Evolutionary conservation across 108 stramenopile species (phyloP), one percentile per base, ranked within the genome.

Genomic region (Skeletonema marinoi): DNA sequence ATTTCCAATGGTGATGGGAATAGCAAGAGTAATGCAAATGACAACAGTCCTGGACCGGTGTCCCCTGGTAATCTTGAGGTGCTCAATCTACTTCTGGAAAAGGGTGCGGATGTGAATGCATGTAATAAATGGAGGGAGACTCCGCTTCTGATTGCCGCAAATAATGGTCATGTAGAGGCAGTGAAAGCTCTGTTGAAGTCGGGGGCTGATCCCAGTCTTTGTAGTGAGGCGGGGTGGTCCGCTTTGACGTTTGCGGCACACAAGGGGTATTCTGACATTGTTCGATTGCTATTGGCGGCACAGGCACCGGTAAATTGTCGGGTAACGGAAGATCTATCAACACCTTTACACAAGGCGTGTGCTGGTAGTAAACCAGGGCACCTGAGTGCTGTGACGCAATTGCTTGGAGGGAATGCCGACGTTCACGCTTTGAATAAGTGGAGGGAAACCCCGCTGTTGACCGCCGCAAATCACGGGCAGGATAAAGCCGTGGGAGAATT

Each of bases 111-210:
- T 78, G 92, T 93, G 31, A 96, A 96, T 65, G 95, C 95, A 3
- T 92, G 92, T 74, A 96, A 96, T 84, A 96, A 96, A 66, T 96
- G 95, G 95, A 77, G 86, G 60, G 95, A 94, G 74, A 94, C 93
- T 13, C 93, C 96, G 3, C 78, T 96, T 13, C 73, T 94, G n/a
- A 93, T 93, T 71, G 80, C 80, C 2, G 91, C 93, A 13, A 94
- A 94, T 65, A 96, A 96, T 79, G 96, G 96, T n/a, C 93, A 96
- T 77, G 74, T 74, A 60, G 85, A 87, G 44, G 92, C 90, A n/a
- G 96, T 96, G 13, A 87, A 88, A 73, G 91, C 90, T 6, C 73
- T 96, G 70, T 74, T 96, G 54, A 78, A 82, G 42, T 79, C 87
- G 74, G 91, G 91, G 32, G 95, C 95, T 5, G 91, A 96, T 72